These are phyloP conservation scores for Nakaseomyces glabratus DNA, from an alignment of 1,139 yeast species.

Conservation along the genomic window DNA sequence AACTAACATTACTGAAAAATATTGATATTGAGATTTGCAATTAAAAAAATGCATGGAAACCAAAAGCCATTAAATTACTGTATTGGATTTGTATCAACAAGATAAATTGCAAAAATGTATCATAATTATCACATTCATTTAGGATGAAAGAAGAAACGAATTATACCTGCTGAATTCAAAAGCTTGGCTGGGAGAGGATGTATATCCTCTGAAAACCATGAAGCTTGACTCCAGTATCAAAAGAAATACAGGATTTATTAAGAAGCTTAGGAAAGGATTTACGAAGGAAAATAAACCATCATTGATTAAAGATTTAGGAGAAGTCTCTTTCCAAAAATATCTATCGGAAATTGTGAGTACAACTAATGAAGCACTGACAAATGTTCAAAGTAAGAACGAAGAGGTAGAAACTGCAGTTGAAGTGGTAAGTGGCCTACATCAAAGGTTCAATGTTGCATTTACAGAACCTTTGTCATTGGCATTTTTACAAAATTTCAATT, in stretches of 20 bases:
- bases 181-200: conserved; percentile 47
- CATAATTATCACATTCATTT: not conserved
- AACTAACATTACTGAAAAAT: too few species aligned
- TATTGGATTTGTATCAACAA: too few species aligned
- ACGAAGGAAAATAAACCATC: conserved; percentile 39
- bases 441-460: conserved; percentile 51
- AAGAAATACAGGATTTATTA: conserved; percentile 75
- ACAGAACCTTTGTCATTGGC: conserved; percentile 44
- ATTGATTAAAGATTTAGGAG: conserved; percentile 51
- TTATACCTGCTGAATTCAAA: conserved; percentile 37
- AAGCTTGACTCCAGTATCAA: conserved; percentile 70
- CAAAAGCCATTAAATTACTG: too few species aligned
- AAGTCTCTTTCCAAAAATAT: conserved; percentile 66
- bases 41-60: too few species aligned
- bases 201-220: conserved; percentile 24
- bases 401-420: conserved; percentile 62
- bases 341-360: conserved; percentile 61
- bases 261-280: conserved; percentile 53
- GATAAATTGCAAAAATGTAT: too few species aligned
- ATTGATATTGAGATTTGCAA: too few species aligned
- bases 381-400: conserved; percentile 41
- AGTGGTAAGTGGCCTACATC: conserved; percentile 67
- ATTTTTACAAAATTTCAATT: conserved; percentile 40
- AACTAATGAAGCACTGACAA: conserved; percentile 52
- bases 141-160: conserved; percentile 33